These are phyloP conservation scores for Aspergillus brasiliensis DNA, from an alignment of 2,329 filamentous ascomycete species.

Conservation along the genomic window DNA sequence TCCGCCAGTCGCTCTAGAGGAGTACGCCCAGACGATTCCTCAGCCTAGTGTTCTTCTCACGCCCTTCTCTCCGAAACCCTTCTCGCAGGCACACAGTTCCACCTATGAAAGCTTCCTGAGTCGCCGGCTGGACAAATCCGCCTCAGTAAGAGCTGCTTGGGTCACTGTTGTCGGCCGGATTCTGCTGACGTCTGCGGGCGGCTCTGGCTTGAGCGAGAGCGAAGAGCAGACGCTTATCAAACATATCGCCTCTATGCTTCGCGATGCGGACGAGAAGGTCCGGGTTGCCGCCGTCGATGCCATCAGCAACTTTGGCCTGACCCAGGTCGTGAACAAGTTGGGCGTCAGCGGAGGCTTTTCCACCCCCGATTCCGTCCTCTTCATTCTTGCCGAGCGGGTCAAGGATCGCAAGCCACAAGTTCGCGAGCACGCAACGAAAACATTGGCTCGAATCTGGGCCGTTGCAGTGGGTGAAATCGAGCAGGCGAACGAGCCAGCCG, in stretches of 20 bases:
- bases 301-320: constrained; percentile 77
- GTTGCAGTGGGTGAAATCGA: constrained; percentile 86
- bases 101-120: constrained; percentile 85
- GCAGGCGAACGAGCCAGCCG: constrained; percentile 75
- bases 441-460: constrained; percentile 88
- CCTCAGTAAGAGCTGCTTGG: constrained; percentile 82
- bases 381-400: constrained; percentile 80
- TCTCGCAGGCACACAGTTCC: constrained; percentile 75
- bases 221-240: constrained; percentile 77
- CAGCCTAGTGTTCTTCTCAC: constrained; percentile 69
- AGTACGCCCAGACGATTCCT: constrained; percentile 54
- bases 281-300: constrained; percentile 85
- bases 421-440: constrained; percentile 81
- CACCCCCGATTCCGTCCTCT: constrained; percentile 75
- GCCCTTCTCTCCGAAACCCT: constrained; percentile 84
- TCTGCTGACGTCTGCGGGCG: constrained; percentile 85
- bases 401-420: constrained; percentile 82
- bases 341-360: constrained; percentile 73
- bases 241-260: constrained; percentile 76
- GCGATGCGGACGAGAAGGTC: constrained; percentile 88
- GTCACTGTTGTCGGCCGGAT: constrained; percentile 82
- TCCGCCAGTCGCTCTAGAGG: constrained; percentile 59
- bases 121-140: constrained; percentile 82
- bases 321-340: constrained; percentile 79
- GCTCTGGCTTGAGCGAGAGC: constrained; percentile 79